Base-by-base conservation (phyloP, 2,329 filamentous ascomycete genomes). In the Verticillium nonalfalfae region DNA sequence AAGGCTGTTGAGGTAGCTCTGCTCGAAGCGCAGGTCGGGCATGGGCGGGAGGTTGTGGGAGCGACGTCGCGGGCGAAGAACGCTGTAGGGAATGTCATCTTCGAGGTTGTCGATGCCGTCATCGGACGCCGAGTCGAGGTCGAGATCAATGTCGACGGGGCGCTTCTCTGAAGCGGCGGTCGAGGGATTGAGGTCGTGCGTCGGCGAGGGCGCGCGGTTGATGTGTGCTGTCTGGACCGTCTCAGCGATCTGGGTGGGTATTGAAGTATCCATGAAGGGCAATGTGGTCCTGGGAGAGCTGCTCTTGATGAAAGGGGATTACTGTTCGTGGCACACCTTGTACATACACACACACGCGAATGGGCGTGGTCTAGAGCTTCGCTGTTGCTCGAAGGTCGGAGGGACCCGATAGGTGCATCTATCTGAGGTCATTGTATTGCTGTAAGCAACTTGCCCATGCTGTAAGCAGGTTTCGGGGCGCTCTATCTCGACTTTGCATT, bases 1-100 rank as follows among this genome's bases (percentile, higher is more conserved):
- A 68, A 99, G 90, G 77, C 93, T 96, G 69, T 90, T 89, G 60
- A 99, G 84, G 75, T 99, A 99, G 81, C 93, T 97, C 83, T 99
- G 95, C 78, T 99, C 95, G 77, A 98, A 98, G 54, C 95, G 86
- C 67, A 99, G 80, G 77, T 99, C 95, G 4, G 93, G 93, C 71
- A 97, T 84, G 9, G 86, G 85, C 35, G 83, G 85, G 60, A 88
- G 78, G 50, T 76, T 74, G 39, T 76, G 74, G 56, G 71, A 70
- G 57, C 78, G 80, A 59, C 78, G 78, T 60, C 80, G 74, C 56
- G 86, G 80, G 54, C 80, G 79, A 59, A 93, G 75, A 5, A 89
- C 81, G 66, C 85, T 89, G 64, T 88, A 80, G 13, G 89, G 89
- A 26, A 91, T 86, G 60, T 91, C 89, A 62, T 89, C 87, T 58